Base-by-base conservation (phyloP, 163 green algal genomes). In the Chloroidium sp. region DNA sequence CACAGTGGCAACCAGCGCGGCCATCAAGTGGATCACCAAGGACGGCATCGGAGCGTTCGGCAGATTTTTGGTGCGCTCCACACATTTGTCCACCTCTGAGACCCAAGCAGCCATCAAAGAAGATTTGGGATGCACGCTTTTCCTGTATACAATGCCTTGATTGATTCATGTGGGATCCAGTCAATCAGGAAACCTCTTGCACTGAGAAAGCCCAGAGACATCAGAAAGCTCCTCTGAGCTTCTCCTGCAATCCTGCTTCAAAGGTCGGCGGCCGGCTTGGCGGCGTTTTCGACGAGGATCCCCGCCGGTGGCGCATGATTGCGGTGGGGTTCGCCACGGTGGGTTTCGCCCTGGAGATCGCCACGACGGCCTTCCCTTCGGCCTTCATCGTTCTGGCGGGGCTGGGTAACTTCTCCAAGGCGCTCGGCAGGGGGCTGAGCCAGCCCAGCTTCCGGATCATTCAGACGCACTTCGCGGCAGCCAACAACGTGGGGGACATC, bases 21-120 rank as follows among this genome's bases (percentile, higher is more conserved):
- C 88, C 58, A 93, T 97, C 79, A 94, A 93, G 78, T 97, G 93
- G 93, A 93, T 97, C 72, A 90, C 90, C 14, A 97, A 97, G 77
- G 93, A 97, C 78, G 93, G 93, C 10, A 87, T 97, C 62, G 93
- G 93, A 0, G 91, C 91, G 3, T 78, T 89, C 8, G 93, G 93
- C 2, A 81, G 93, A 4, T 83, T 97, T 61, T 80, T 97, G 61
- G 93, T 97, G 67, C 10, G 79, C 62, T 61, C 14, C 14, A 2
- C 76, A 60, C 3, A n/a, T 79, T 4, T 72, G 13, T 72, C 13
- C 61, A 79, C 36, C 36, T 36, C 36, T 36, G 36, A 36, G 36
- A 36, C 36, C 36, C 36, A 36, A 36, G 36, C 36, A 36, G 36
- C 36, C 36, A 36, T 36, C 36, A 36, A 36, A 36, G 36, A 36